A percentile compares a stretch with the other conserved stretches of the same genome.
Conservation (phyloP, 2,329 filamentous ascomycete genomes). For the Cladosporium sp. region DNA sequence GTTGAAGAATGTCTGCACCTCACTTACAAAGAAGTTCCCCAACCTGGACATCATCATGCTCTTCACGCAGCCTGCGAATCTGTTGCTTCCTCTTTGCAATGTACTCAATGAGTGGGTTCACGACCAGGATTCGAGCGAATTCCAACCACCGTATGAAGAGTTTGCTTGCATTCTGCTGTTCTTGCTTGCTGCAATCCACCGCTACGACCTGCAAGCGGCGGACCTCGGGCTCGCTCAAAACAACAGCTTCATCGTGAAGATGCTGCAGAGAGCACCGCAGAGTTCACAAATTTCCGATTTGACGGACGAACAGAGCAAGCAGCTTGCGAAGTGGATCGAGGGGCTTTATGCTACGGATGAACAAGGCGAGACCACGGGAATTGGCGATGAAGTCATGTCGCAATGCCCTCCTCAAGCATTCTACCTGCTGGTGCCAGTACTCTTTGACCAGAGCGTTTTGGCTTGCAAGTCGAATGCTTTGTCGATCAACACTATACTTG, state of each 20-base stretch:
- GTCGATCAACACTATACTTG: constrained; percentile 65
- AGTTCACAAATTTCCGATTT: constrained; percentile 58
- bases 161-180: constrained; percentile 74
- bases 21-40: constrained; percentile 67
- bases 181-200: constrained; percentile 68
- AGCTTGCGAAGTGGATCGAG: constrained; percentile 70
- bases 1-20: constrained; percentile 69
- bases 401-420: constrained; percentile 80
- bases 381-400: constrained; percentile 76
- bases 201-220: constrained; percentile 60
- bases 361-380: constrained; percentile 52
- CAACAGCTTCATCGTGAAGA: constrained; percentile 65
- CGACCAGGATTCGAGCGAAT: constrained; percentile 76
- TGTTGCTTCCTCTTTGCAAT: constrained; percentile 69
- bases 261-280: constrained; percentile 58
- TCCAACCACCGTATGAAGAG: constrained; percentile 81
- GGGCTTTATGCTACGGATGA: constrained; percentile 70
- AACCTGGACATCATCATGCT: constrained; percentile 71
- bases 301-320: constrained; percentile 59
- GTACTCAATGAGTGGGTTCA: constrained; percentile 76
- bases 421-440: constrained; percentile 70
- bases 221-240: constrained; percentile 60
- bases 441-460: constrained; percentile 71
- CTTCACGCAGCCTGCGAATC: constrained; percentile 65
- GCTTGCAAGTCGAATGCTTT: constrained; percentile 64